These are phyloP conservation scores for Quercus agrifolia DNA, from an alignment of 306 rosid species.

Conservation along the genomic window DNA sequence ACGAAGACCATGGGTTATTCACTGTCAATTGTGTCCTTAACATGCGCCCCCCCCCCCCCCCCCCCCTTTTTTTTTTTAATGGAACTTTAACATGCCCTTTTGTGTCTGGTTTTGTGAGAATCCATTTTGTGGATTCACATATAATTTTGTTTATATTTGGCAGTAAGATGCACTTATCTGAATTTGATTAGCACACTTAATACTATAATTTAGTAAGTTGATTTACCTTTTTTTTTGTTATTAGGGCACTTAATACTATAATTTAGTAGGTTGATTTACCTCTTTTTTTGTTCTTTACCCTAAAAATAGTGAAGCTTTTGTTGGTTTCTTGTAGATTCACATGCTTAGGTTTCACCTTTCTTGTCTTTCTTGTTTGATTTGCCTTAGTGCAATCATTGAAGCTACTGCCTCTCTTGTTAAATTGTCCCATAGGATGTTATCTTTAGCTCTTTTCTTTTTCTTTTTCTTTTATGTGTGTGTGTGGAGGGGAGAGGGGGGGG, in stretches of 20 bases:
- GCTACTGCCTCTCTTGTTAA: background rate
- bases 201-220: background rate
- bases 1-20: background rate
- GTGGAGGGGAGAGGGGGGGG: background rate
- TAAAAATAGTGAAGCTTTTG: background rate
- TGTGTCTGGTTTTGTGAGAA: constrained; percentile 3
- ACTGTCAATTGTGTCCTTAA: background rate
- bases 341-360: background rate
- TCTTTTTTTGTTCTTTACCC: background rate
- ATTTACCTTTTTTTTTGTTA: background rate
- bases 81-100: background rate
- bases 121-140: background rate
- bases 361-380: background rate
- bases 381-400: background rate
- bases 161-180: background rate
- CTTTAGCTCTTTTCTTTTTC: background rate
- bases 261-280: background rate
- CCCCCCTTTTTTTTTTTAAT: too few species aligned
- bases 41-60: too few species aligned
- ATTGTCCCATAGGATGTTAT: background rate
- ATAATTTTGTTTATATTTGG: background rate
- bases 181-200: background rate
- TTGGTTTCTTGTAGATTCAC: background rate
- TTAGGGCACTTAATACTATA: background rate
- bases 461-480: background rate